Conservation (phyloP, 108 stramenopile species). For the Skeletonema tropicum region DNA sequence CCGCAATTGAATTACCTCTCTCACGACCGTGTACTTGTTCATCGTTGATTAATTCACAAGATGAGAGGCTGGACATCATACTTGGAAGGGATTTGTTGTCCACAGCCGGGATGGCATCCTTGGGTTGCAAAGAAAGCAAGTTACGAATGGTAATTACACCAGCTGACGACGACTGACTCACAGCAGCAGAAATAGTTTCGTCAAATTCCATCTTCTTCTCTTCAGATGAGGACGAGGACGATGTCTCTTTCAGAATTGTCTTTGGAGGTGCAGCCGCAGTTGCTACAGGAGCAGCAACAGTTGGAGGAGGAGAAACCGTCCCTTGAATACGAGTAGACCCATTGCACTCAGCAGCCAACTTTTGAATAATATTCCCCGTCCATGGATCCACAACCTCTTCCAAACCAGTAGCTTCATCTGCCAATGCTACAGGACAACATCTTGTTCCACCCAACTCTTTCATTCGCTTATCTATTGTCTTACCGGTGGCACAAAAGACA, state of each 20-base stretch:
- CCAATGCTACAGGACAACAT: constrained; percentile 54
- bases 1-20: constrained; percentile 35
- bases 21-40: constrained; percentile 24
- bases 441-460: constrained; percentile 73
- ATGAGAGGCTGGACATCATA: constrained; percentile 59
- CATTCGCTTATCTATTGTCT: constrained; percentile 66
- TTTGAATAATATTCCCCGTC: constrained; percentile 48
- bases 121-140: constrained; percentile 33
- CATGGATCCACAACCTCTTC: constrained; percentile 90
- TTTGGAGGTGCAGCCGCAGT: constrained; percentile 14
- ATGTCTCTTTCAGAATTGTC: background rate
- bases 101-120: constrained; percentile 38
- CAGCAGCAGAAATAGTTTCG: background rate
- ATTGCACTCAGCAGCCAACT: constrained; percentile 55
- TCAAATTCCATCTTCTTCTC: constrained; percentile 48
- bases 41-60: constrained; percentile 62
- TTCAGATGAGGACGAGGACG: constrained; percentile 15
- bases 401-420: constrained; percentile 91
- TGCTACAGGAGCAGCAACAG: constrained; percentile 10
- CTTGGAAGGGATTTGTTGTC: constrained; percentile 49
- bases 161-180: background rate
- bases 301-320: background rate
- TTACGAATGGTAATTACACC: constrained; percentile 51
- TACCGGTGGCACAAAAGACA: constrained; percentile 82
- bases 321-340: constrained; percentile 7